Evolutionary conservation across 192 early-diverging fungal species (phyloP), one percentile per base, ranked within the genome.

Genomic region (Coemansia sp.): DNA sequence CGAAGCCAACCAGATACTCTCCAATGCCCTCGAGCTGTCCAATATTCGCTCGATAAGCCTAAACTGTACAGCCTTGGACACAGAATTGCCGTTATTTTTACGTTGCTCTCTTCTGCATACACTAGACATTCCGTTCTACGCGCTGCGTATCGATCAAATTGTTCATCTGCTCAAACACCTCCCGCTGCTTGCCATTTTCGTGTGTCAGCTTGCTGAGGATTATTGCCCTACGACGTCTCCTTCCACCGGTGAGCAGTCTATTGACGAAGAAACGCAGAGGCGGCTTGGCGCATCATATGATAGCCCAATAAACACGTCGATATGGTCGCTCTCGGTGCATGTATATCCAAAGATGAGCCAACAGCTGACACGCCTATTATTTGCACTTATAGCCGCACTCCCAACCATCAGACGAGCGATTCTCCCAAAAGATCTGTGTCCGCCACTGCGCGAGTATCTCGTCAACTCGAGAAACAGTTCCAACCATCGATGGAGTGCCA

Each of bases 1-100:
- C 24, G 65, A 67, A 55, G 35, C 65, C 5, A 58, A 45, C 65
- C 65, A 67, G 36, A 67, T 67, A 24, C 56, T 67, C 30, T 14
- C 15, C 33, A 51, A 52, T 21, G 21, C 20, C 11, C 10, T 64
- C 10, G 62, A 30, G 33, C 39, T 64, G 33, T 45, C 9, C 2
- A n/a, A 49, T 38, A 49, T 64, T 5, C 62, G 48, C 16, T 23
- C 62, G 11, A 35, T 35, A 16, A 30, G 39, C 48, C 33, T 64
- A 16, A 38, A 64, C 48, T 51, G 46, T 30, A 18, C 20, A 15
- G 20, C 62, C 2, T 34, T 51, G 44, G 34, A 36, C 3, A 36
- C 35, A 9, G 35, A 21, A 11, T 8, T 64, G 10, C 62, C 62
- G 12, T 9, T 30, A 2, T 11, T n/a, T 9, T 20, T 64, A 16